Evolutionary conservation across 345 rosid species (phyloP).

Genomic region (Viola odorata): DNA sequence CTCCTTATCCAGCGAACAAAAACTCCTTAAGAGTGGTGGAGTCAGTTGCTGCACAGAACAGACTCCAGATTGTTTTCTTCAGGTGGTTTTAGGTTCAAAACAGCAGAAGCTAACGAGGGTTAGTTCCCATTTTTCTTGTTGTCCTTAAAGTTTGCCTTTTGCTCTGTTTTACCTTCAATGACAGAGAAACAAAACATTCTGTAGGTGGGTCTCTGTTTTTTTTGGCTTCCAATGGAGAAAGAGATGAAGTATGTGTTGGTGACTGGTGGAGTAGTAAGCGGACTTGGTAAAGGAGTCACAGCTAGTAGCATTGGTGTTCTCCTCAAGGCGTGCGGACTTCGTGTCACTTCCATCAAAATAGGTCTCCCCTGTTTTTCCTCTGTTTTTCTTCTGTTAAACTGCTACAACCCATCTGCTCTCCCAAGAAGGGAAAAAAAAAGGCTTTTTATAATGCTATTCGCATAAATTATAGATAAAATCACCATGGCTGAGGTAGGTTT

Average conservation of each 20-base stretch:
- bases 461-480: too few species aligned
- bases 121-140: neutral
- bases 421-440: too few species aligned
- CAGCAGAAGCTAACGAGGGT: neutral
- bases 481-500: too few species aligned
- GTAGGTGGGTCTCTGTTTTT: neutral
- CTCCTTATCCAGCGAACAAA: neutral
- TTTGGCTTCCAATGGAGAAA: neutral
- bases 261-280: constrained; percentile 81
- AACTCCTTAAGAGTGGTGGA: neutral
- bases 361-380: constrained; percentile 25
- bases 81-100: constrained; percentile 1
- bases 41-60: neutral
- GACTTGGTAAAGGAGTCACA: constrained; percentile 79
- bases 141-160: neutral
- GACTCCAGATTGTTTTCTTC: neutral
- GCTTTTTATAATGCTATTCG: too few species aligned
- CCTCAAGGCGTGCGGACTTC: constrained; percentile 75
- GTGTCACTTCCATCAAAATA: constrained; percentile 73
- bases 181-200: neutral
- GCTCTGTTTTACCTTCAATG: neutral
- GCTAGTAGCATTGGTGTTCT: constrained; percentile 83
- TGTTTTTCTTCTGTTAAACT: neutral
- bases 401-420: too few species aligned
- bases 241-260: constrained; percentile 77